Evolutionary conservation across 202 grass and related monocot species (phyloP).

Genomic region (Thinopyrum obtusiflorum): DNA sequence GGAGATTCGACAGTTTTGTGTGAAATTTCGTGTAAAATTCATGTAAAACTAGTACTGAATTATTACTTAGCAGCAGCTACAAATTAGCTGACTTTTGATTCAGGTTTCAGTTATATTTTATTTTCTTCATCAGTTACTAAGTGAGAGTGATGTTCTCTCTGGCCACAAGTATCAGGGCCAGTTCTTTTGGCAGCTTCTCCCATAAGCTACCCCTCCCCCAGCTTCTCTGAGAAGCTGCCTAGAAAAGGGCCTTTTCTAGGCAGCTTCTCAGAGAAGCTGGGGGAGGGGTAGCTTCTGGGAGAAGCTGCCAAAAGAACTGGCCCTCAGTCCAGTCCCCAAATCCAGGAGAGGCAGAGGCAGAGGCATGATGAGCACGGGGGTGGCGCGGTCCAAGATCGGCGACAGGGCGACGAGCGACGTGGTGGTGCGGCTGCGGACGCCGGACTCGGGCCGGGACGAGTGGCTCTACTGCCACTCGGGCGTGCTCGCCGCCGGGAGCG

Average conservation of each 20-base stretch:
- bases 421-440: constrained; percentile 82
- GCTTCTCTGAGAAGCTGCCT: too few relatives aligned
- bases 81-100: background rate
- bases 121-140: background rate
- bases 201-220: too few relatives aligned
- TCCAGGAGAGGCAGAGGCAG: too few relatives aligned
- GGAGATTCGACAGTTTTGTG: background rate
- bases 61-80: background rate
- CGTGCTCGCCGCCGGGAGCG: constrained; percentile 64
- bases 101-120: background rate
- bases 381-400: constrained; percentile 45
- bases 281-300: too few relatives aligned
- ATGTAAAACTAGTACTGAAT: background rate
- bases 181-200: too few relatives aligned
- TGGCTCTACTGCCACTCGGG: constrained; percentile 86
- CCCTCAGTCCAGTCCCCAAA: constrained; percentile 13
- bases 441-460: constrained; percentile 72
- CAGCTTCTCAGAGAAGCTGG: too few relatives aligned
- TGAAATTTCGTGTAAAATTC: too few relatives aligned
- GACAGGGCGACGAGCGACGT: constrained; percentile 81
- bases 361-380: constrained; percentile 9
- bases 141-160: background rate
- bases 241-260: too few relatives aligned
- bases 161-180: background rate
- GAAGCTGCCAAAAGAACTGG: too few relatives aligned